Conservation (phyloP, 1,284 basidiomycete species). For the Marasmius oreades region DNA sequence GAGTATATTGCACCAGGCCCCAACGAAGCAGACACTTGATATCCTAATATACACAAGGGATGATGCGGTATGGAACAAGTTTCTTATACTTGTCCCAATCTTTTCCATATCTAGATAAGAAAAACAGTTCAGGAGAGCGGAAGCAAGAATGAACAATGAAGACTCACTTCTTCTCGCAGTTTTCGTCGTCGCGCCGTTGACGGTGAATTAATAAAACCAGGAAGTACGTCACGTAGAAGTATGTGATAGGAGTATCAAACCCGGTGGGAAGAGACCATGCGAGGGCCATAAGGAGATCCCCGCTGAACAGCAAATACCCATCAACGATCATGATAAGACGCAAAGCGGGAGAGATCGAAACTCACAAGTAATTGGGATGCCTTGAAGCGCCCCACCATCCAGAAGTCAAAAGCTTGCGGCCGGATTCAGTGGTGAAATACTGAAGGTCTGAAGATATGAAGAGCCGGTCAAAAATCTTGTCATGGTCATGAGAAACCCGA, state of each 20-base stretch:
- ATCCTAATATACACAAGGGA: conserved; percentile 78
- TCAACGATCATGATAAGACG: conserved; percentile 1
- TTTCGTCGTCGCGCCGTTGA: conserved; percentile 89
- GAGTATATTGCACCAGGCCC: too few relatives aligned
- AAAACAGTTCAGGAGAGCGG: conserved; percentile 9
- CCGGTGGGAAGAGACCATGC: conserved; percentile 95
- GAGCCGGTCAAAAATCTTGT: conserved; percentile 4
- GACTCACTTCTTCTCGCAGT: conserved; percentile 81
- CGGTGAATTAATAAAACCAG: conserved; percentile 88
- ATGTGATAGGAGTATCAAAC: conserved; percentile 90
- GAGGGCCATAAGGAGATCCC: conserved; percentile 87
- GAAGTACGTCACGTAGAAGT: conserved; percentile 95
- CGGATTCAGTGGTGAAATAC: conserved; percentile 82
- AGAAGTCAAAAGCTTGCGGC: conserved; percentile 88
- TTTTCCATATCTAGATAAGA: conserved; percentile 45
- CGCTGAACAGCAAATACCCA: conserved; percentile 38
- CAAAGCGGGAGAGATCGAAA: conserved; percentile 10
- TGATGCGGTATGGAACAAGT: conserved; percentile 83
- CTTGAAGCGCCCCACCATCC: conserved; percentile 98
- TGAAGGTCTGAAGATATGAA: conserved; percentile 53
- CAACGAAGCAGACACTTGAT: too few relatives aligned
- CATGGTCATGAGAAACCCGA: too few relatives aligned
- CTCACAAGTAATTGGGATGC: conserved; percentile 92
- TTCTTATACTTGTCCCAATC: conserved; percentile 89
- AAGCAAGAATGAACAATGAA: conserved; percentile 10